These are phyloP conservation scores for Flaveria brownii DNA, from an alignment of 129 eudicot genomes.

Conservation along the genomic window DNA sequence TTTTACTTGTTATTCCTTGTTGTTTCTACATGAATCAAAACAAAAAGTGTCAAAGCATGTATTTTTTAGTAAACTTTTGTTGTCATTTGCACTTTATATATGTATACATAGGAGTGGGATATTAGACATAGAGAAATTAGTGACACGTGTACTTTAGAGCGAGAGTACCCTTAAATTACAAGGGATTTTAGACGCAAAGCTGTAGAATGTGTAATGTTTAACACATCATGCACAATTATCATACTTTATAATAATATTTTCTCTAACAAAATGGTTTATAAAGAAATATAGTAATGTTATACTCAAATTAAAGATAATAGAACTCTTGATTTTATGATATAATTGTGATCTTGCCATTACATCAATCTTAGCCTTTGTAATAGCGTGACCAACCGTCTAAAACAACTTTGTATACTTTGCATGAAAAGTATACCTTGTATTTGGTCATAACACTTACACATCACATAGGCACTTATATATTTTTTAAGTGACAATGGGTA, in stretches of 20 bases:
- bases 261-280: neutral
- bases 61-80: neutral
- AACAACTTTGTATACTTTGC: neutral
- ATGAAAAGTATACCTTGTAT: neutral
- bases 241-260: neutral
- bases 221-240: neutral
- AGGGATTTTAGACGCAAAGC: neutral
- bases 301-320: neutral
- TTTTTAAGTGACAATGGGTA: too few species aligned
- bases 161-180: neutral
- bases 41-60: neutral
- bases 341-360: neutral
- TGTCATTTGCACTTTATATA: neutral
- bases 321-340: neutral
- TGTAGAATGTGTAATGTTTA: neutral
- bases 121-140: neutral
- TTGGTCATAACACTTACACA: neutral
- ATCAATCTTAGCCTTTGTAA: neutral
- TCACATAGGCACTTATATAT: too few species aligned
- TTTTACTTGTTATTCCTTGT: neutral
- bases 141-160: neutral
- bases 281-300: neutral
- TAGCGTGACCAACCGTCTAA: neutral
- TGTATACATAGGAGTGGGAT: neutral
- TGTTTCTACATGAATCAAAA: conserved; percentile 13